Evolutionary conservation across 75 land plant species (phyloP).

Genomic region (Cunninghamia lanceolata): DNA sequence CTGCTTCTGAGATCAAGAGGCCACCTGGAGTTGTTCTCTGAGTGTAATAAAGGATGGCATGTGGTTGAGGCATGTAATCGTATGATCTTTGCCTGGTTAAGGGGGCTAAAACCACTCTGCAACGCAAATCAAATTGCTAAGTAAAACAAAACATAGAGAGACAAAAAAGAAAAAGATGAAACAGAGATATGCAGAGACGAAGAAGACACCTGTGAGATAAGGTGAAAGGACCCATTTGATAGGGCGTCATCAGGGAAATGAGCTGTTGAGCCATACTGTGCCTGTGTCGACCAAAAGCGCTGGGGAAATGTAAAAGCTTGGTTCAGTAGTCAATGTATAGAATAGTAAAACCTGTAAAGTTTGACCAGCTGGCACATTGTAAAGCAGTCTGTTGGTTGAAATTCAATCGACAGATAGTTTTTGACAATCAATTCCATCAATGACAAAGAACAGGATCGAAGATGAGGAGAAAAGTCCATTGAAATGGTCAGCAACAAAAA

Average conservation of each 20-base stretch:
- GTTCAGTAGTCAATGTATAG: too few relatives aligned
- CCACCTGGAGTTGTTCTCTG: conserved; percentile 33
- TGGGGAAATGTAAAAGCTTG: too few relatives aligned
- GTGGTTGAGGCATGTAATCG: conserved; percentile 25
- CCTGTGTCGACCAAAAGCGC: too few relatives aligned
- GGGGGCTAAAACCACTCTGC: conserved; percentile 36
- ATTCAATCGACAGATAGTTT: too few relatives aligned
- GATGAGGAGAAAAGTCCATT: too few relatives aligned
- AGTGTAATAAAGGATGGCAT: conserved; percentile 30
- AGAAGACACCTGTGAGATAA: conserved; percentile 40
- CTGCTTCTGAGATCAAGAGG: conserved; percentile 28
- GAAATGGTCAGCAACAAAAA: too few relatives aligned
- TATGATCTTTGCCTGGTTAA: conserved; percentile 35
- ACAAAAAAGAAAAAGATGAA: neutral
- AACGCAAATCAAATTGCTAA: neutral
- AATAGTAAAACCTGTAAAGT: too few relatives aligned
- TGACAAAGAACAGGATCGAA: too few relatives aligned
- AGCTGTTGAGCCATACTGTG: too few relatives aligned
- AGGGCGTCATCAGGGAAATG: conserved; percentile 42
- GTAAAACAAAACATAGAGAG: neutral
- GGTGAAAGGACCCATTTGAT: conserved; percentile 32
- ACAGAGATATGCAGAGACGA: neutral
- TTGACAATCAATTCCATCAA: too few relatives aligned
- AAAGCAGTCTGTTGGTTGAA: too few relatives aligned
- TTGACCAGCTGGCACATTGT: too few relatives aligned